Percentiles rank a stretch among this genome's conserved stretches.
Conservation (phyloP, 768 basidiomycete genomes). For the Amyloporia xantha region DNA sequence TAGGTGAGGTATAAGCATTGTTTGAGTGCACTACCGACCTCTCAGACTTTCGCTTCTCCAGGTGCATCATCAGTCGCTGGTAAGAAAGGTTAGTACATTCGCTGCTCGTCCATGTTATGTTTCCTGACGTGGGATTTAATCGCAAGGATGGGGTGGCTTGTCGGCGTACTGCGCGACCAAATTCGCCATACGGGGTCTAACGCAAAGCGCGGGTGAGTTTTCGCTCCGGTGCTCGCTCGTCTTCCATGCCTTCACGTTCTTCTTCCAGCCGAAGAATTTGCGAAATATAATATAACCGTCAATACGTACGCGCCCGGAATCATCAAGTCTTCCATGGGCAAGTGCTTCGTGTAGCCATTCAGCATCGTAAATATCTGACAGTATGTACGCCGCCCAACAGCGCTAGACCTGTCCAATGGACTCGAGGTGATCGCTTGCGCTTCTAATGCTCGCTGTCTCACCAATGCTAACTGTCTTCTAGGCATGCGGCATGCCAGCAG, state of each 20-base stretch:
- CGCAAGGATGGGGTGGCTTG: neutral
- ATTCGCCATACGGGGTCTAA: slow-evolving; percentile 21
- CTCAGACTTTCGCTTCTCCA: neutral
- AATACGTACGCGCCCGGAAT: slow-evolving; percentile 23
- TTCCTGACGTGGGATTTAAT: neutral
- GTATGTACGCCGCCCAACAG: no score
- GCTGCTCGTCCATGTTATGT: neutral
- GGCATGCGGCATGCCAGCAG: neutral
- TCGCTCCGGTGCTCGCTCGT: no score
- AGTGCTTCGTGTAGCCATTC: no score
- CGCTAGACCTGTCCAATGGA: no score
- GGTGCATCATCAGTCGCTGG: slow-evolving; percentile 1
- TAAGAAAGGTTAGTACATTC: neutral
- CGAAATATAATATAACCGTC: slow-evolving; percentile 18
- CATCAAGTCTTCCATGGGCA: slow-evolving; percentile 16
- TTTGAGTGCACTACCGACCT: neutral
- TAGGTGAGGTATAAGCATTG: slow-evolving; percentile 14
- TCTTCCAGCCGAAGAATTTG: slow-evolving; percentile 19
- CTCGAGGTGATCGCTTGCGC: no score
- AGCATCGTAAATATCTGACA: no score
- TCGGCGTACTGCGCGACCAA: slow-evolving; percentile 19
- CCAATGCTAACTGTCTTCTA: no score
- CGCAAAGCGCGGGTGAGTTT: slow-evolving; percentile 8
- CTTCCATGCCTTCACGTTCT: no score
- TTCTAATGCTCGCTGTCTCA: no score